Evolutionary conservation across 2,329 filamentous ascomycete genomes (phyloP).

Genomic region (Monosporascus cannonballus): DNA sequence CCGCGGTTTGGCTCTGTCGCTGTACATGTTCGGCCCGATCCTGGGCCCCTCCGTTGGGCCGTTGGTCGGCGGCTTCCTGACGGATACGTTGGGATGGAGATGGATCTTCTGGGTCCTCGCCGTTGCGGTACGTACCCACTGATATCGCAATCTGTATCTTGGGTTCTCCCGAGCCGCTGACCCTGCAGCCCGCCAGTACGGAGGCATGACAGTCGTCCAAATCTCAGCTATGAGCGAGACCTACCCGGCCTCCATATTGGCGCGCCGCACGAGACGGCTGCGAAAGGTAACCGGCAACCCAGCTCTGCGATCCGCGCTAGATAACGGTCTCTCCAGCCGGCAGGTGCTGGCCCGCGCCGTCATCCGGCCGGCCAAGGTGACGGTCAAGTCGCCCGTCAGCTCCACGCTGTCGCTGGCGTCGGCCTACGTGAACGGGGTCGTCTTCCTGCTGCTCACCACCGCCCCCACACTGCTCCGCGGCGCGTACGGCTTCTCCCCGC

Average conservation of each 20-base stretch:
- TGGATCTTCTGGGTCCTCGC: constrained; percentile 28
- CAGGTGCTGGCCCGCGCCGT: constrained; percentile 23
- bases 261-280: constrained; percentile 18
- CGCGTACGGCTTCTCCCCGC: constrained; percentile 17
- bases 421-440: constrained; percentile 19
- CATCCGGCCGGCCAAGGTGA: constrained; percentile 32
- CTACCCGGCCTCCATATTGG: constrained; percentile 17
- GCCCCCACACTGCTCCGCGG: constrained; percentile 18
- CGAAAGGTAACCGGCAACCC: constrained; percentile 23
- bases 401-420: constrained; percentile 30
- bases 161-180: neutral
- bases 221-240: constrained; percentile 20
- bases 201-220: neutral
- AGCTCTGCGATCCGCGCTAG: constrained; percentile 2
- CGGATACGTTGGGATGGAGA: constrained; percentile 23
- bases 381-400: constrained; percentile 43
- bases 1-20: no score
- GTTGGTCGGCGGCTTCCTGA: constrained; percentile 26
- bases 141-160: neutral
- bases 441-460: constrained; percentile 20
- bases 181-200: neutral
- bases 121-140: constrained; percentile 13
- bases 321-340: constrained; percentile 6
- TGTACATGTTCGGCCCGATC: no score
- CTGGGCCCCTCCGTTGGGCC: constrained; percentile 17